Evolutionary conservation across 2,329 filamentous ascomycete genomes (phyloP).

Genomic region (Beauveria varroae): DNA sequence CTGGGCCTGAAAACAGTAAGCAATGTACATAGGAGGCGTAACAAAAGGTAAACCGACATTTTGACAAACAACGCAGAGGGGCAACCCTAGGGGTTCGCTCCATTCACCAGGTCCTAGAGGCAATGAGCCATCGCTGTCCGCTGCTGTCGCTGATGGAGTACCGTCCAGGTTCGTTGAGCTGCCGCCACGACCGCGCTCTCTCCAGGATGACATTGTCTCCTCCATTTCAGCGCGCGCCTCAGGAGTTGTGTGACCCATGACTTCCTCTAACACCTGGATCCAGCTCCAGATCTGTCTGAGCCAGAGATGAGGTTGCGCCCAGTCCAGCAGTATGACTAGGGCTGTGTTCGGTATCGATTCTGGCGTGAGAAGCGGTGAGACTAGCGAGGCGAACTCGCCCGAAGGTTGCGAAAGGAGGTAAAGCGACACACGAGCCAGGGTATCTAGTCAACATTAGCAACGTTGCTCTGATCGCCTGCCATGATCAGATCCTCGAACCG

Average conservation of each 20-base stretch:
- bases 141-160: constrained; percentile 47
- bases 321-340: constrained; percentile 88
- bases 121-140: constrained; percentile 61
- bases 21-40: neutral
- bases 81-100: constrained; percentile 81
- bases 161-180: constrained; percentile 56
- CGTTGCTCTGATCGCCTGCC: neutral
- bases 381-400: constrained; percentile 70
- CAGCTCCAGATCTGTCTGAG: constrained; percentile 81
- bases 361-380: constrained; percentile 77
- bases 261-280: constrained; percentile 74
- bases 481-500: constrained; percentile 42
- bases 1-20: constrained; percentile 53
- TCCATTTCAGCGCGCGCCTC: constrained; percentile 80
- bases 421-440: constrained; percentile 78
- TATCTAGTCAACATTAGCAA: constrained; percentile 52
- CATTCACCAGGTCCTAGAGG: constrained; percentile 85
- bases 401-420: constrained; percentile 85
- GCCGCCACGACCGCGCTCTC: constrained; percentile 63
- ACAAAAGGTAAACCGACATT: constrained; percentile 53
- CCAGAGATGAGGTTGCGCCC: constrained; percentile 91
- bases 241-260: constrained; percentile 64
- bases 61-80: constrained; percentile 91
- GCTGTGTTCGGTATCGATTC: constrained; percentile 79
- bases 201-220: constrained; percentile 74